Evolutionary conservation across 2,329 filamentous ascomycete species (phyloP).

Genomic region (Corinectria fuckeliana): DNA sequence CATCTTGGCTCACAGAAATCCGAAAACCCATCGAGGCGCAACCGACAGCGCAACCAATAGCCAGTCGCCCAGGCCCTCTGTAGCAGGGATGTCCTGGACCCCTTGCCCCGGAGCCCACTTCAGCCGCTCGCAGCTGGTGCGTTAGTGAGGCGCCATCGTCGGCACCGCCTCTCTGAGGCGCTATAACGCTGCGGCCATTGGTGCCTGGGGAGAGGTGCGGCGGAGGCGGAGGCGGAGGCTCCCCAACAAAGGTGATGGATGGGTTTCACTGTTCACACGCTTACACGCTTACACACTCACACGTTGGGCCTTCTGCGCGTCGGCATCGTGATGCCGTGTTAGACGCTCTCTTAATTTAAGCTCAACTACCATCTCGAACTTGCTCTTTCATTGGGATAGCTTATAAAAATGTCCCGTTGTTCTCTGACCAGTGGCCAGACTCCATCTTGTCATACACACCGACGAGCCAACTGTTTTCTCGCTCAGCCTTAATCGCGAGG

Average conservation of each 20-base stretch:
- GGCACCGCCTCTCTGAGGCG: constrained; percentile 15
- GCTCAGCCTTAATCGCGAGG: not conserved
- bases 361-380: not conserved
- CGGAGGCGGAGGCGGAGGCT: not conserved
- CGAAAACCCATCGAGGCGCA: not conserved
- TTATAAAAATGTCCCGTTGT: not conserved
- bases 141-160: constrained; percentile 11
- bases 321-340: constrained; percentile 15
- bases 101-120: not conserved
- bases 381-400: not conserved
- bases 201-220: constrained; percentile 6
- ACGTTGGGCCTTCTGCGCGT: not conserved
- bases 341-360: not conserved
- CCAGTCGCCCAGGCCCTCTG: not conserved
- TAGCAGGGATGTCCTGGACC: not conserved
- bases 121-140: not conserved
- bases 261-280: too few species aligned
- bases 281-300: too few species aligned
- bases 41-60: not conserved
- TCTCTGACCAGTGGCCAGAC: not conserved
- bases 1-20: too few species aligned
- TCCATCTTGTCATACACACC: not conserved
- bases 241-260: not conserved
- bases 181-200: constrained; percentile 8
- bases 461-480: not conserved